phyloP scores from a whole-genome alignment of 345 rosid genomes.

The Citrus cavaleriei region DNA sequence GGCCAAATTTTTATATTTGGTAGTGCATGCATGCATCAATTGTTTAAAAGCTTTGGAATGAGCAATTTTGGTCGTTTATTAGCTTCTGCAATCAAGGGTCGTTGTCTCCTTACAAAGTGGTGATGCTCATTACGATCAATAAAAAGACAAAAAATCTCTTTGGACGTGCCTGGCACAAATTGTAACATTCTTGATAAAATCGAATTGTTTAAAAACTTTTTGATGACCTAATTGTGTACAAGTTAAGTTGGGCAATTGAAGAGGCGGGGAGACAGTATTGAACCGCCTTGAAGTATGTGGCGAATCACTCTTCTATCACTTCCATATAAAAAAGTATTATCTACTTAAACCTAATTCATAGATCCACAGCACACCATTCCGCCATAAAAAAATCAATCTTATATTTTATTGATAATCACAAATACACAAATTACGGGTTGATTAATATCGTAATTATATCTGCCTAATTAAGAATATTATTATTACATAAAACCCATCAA shows the following conservation, averaged over 20 bases:
- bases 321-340: too few species aligned
- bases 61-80: background rate
- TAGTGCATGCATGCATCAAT: background rate
- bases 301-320: background rate
- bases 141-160: background rate
- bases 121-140: background rate
- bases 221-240: background rate
- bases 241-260: background rate
- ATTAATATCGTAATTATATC: too few species aligned
- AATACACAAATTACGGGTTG: too few species aligned
- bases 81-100: background rate
- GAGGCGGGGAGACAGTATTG: background rate
- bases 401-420: background rate
- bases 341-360: background rate
- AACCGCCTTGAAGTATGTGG: background rate
- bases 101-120: background rate
- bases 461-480: too few species aligned
- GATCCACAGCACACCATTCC: conserved; percentile 8
- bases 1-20: background rate
- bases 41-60: background rate
- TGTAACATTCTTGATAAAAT: background rate
- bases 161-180: background rate
- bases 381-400: background rate
- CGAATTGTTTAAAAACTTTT: background rate
- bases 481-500: too few species aligned